A percentile compares a stretch with the other conserved stretches of the same genome.
These are phyloP conservation scores for Aureobasidium subglaciale DNA, from an alignment of 2,329 filamentous ascomycete species.

Conservation along the genomic window DNA sequence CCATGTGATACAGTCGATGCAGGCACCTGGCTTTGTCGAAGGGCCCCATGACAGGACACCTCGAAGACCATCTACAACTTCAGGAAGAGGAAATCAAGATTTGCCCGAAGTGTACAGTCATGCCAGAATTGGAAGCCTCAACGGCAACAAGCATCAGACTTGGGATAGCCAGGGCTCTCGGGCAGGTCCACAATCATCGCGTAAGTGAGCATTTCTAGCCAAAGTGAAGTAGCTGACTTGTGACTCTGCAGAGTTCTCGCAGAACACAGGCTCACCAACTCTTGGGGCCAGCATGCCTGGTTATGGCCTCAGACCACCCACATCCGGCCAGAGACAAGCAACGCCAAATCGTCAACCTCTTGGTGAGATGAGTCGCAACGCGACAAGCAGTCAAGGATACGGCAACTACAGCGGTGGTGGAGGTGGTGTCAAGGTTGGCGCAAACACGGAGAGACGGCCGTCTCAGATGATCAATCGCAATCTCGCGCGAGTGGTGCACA, in stretches of 20 bases:
- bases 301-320: slow-evolving; percentile 16
- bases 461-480: neutral
- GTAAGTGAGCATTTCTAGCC: neutral
- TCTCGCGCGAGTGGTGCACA: neutral
- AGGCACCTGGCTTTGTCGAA: neutral
- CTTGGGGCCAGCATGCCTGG: slow-evolving; percentile 20
- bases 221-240: neutral
- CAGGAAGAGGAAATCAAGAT: neutral
- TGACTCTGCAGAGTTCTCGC: neutral
- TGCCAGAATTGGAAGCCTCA: slow-evolving; percentile 21
- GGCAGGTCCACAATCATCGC: neutral
- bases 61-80: neutral
- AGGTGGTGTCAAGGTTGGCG: slow-evolving; percentile 26
- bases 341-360: slow-evolving; percentile 30
- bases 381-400: slow-evolving; percentile 18
- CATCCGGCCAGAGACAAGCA: slow-evolving; percentile 24
- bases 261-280: neutral
- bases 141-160: slow-evolving; percentile 14
- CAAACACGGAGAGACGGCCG: slow-evolving; percentile 17
- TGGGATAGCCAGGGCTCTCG: neutral
- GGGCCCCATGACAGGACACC: neutral
- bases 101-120: slow-evolving; percentile 14
- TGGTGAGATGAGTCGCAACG: slow-evolving; percentile 22
- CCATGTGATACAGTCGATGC: slow-evolving; percentile 33
- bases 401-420: slow-evolving; percentile 26